These are phyloP conservation scores for Tolypocladium album DNA, from an alignment of 2,329 filamentous ascomycete genomes.

Conservation along the genomic window DNA sequence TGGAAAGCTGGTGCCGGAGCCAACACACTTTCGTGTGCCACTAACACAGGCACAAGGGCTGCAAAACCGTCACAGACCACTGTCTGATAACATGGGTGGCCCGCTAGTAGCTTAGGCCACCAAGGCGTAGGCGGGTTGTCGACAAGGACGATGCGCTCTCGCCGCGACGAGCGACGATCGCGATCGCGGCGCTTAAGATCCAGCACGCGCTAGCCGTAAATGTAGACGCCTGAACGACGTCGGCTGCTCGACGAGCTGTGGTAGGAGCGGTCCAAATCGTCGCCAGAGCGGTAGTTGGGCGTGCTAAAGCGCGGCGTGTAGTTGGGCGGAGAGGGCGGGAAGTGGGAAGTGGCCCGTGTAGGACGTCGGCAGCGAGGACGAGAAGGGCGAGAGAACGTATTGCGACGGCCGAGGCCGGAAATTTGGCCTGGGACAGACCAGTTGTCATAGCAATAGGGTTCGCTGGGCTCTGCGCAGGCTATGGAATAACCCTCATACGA, in stretches of 20 bases:
- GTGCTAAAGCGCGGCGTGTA: conserved; percentile 19
- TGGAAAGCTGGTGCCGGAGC: too few relatives aligned
- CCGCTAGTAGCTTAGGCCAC: too few relatives aligned
- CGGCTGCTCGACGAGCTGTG: conserved; percentile 12
- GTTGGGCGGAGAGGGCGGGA: conserved; percentile 31
- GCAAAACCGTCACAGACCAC: too few relatives aligned
- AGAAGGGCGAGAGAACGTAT: conserved; percentile 11
- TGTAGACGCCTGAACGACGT: conserved; percentile 14
- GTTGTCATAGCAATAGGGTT: not conserved
- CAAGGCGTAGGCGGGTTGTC: conserved; percentile 33
- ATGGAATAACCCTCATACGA: too few relatives aligned
- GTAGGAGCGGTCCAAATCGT: conserved; percentile 24
- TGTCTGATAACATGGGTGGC: too few relatives aligned
- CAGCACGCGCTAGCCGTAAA: conserved; percentile 24
- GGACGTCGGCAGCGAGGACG: conserved; percentile 11
- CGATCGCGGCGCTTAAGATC: conserved; percentile 21
- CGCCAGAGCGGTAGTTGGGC: conserved; percentile 24
- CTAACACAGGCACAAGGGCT: too few relatives aligned
- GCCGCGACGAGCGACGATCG: conserved; percentile 12
- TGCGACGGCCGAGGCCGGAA: conserved; percentile 9
- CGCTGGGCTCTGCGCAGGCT: not conserved
- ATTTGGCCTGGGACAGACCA: not conserved
- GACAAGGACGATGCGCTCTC: conserved; percentile 33
- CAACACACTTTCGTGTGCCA: too few relatives aligned
- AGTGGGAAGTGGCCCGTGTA: conserved; percentile 18